phyloP scores from a whole-genome alignment of 179 eudicot species.

The Gypsophila paniculata region DNA sequence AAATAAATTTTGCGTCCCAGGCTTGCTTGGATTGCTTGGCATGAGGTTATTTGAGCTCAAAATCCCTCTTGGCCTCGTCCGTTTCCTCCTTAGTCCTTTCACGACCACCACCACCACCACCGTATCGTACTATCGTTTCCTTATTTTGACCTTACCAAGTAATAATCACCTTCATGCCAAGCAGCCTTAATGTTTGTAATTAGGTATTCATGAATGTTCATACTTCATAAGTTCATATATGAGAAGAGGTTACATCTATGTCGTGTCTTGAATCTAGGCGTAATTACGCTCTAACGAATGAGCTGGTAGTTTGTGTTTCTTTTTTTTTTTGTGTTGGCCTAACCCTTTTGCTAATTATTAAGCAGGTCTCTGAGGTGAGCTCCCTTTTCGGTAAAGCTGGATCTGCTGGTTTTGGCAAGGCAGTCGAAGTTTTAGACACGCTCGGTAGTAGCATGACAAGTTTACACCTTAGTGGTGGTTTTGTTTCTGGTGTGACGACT shows the following conservation, averaged over 20 bases:
- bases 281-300: neutral
- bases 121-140: neutral
- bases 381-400: constrained; percentile 63
- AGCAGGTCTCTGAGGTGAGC: constrained; percentile 86
- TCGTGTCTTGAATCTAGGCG: neutral
- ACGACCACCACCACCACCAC: neutral
- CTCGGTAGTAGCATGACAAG: constrained; percentile 97
- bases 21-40: neutral
- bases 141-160: neutral
- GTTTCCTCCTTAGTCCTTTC: neutral
- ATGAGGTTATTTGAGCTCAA: too few species aligned
- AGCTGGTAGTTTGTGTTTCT: constrained; percentile 11
- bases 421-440: constrained; percentile 92
- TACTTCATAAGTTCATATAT: neutral
- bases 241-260: neutral
- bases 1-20: neutral
- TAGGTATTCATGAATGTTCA: neutral
- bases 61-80: too few species aligned
- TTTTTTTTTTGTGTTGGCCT: neutral
- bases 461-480: constrained; percentile 68
- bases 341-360: neutral
- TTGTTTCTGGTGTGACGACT: constrained; percentile 75
- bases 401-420: constrained; percentile 71
- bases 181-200: neutral
- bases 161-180: neutral